phyloP scores from a whole-genome alignment of 768 basidiomycete species.

The Lepiota brunneoincarnata region DNA sequence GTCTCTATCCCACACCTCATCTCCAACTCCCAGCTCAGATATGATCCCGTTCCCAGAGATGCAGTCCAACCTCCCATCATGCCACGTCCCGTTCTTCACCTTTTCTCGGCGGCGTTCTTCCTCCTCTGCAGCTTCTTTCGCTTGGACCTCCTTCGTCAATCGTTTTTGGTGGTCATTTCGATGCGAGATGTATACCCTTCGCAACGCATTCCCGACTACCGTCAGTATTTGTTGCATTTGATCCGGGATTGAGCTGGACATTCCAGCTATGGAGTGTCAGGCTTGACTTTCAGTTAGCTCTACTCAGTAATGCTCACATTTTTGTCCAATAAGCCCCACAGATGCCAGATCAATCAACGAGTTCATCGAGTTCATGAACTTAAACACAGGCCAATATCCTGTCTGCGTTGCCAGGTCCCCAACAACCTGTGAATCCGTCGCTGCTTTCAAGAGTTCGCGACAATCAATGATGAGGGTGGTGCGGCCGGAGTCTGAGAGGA shows the following conservation, averaged over 20 bases:
- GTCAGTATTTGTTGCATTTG: slow-evolving; percentile 85
- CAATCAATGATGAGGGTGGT: slow-evolving; percentile 84
- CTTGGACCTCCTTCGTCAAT: slow-evolving; percentile 33
- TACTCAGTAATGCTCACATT: slow-evolving; percentile 47
- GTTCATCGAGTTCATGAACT: slow-evolving; percentile 76
- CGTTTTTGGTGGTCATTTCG: slow-evolving; percentile 37
- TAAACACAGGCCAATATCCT: slow-evolving; percentile 89
- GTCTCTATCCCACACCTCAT: slow-evolving; percentile 50
- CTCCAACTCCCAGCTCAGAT: slow-evolving; percentile 80
- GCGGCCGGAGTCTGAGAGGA: slow-evolving; percentile 52
- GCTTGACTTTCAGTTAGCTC: not conserved
- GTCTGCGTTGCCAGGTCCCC: slow-evolving; percentile 73
- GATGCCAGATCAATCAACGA: slow-evolving; percentile 89
- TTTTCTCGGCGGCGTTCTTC: slow-evolving; percentile 39
- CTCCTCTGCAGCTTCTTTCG: slow-evolving; percentile 32
- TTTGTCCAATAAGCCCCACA: slow-evolving; percentile 94
- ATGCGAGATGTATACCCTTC: slow-evolving; percentile 54
- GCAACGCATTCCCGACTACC: slow-evolving; percentile 71
- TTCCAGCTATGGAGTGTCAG: slow-evolving; percentile 56
- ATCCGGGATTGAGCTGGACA: slow-evolving; percentile 74
- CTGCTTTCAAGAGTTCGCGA: slow-evolving; percentile 62
- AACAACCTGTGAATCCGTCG: slow-evolving; percentile 68
- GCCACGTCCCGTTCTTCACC: slow-evolving; percentile 69
- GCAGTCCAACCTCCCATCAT: slow-evolving; percentile 84
- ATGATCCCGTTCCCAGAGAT: slow-evolving; percentile 86